Evolutionary conservation across 176 grass and related monocot genomes (phyloP).

Genomic region (Dactylis glomerata): DNA sequence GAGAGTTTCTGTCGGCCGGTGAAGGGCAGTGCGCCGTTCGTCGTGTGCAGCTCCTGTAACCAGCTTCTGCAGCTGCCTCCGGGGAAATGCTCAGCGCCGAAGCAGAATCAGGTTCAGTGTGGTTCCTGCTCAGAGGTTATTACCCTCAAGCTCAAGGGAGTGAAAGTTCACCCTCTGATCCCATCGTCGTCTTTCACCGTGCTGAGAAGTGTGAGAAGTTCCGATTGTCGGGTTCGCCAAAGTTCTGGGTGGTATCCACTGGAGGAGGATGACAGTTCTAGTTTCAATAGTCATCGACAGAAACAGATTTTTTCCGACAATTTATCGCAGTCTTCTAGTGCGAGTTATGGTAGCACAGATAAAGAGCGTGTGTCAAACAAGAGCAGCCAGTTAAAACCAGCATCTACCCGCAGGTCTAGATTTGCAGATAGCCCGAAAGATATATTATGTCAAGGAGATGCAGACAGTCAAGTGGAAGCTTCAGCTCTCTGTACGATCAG

Average conservation of each 20-base stretch:
- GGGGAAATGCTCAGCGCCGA: slow-evolving; percentile 31
- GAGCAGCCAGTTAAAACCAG: slow-evolving; percentile 31
- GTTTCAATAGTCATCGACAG: slow-evolving; percentile 24
- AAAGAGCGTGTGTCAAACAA: slow-evolving; percentile 31
- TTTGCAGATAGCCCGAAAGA: slow-evolving; percentile 50
- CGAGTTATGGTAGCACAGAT: slow-evolving; percentile 25
- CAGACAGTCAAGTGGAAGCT: slow-evolving; percentile 7
- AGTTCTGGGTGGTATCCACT: slow-evolving; percentile 46
- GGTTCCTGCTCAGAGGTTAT: slow-evolving; percentile 71
- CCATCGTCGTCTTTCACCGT: neutral
- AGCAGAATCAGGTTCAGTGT: slow-evolving; percentile 49
- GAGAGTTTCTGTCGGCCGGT: slow-evolving; percentile 39
- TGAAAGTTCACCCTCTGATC: slow-evolving; percentile 30
- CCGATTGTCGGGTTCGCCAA: slow-evolving; percentile 6
- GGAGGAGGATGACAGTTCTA: slow-evolving; percentile 36
- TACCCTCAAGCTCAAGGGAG: slow-evolving; percentile 42
- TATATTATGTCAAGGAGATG: slow-evolving; percentile 50
- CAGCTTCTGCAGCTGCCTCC: slow-evolving; percentile 68
- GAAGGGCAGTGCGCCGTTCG: slow-evolving; percentile 70
- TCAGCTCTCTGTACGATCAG: slow-evolving; percentile 9
- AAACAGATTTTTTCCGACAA: slow-evolving; percentile 40
- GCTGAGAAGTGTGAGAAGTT: slow-evolving; percentile 33
- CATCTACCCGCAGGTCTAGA: slow-evolving; percentile 34
- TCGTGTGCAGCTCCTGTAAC: slow-evolving; percentile 64
- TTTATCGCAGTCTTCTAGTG: slow-evolving; percentile 32